Evolutionary conservation across 169 alveolate species (phyloP).

Genomic region (Plasmodium gaboni): DNA sequence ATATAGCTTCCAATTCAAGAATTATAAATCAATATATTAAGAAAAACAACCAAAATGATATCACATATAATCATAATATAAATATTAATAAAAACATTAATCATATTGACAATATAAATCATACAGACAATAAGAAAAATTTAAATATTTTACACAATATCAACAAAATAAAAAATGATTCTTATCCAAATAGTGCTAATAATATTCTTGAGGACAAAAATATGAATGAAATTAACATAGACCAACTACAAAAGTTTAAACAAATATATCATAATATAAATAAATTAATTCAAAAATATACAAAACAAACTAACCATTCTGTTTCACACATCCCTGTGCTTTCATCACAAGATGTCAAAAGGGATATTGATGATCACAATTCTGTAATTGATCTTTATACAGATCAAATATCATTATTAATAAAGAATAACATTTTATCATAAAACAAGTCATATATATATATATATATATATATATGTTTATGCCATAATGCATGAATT

Average conservation of each 20-base stretch:
- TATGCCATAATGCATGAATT: background rate
- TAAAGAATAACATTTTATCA: conserved; percentile 15
- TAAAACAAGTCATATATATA: conserved; percentile 2
- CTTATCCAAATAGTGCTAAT: background rate
- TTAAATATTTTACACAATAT: no score
- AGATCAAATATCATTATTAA: conserved; percentile 44
- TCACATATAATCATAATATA: no score
- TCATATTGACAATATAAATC: no score
- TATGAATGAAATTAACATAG: conserved; percentile 4
- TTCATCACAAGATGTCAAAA: conserved; percentile 10
- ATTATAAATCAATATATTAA: conserved; percentile 19
- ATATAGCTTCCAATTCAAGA: background rate
- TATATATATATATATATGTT: background rate
- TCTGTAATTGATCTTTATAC: conserved; percentile 32
- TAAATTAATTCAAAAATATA: conserved; percentile 29
- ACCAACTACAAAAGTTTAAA: conserved; percentile 20
- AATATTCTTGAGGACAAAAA: background rate
- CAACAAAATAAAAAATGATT: no score
- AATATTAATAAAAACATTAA: no score
- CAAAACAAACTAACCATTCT: conserved; percentile 14
- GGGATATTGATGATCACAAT: conserved; percentile 20
- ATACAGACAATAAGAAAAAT: no score
- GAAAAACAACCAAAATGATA: background rate
- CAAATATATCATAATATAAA: conserved; percentile 13
- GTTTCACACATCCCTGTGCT: background rate